phyloP scores from a whole-genome alignment of 2,329 filamentous ascomycete species.

The Penicillium italicum region DNA sequence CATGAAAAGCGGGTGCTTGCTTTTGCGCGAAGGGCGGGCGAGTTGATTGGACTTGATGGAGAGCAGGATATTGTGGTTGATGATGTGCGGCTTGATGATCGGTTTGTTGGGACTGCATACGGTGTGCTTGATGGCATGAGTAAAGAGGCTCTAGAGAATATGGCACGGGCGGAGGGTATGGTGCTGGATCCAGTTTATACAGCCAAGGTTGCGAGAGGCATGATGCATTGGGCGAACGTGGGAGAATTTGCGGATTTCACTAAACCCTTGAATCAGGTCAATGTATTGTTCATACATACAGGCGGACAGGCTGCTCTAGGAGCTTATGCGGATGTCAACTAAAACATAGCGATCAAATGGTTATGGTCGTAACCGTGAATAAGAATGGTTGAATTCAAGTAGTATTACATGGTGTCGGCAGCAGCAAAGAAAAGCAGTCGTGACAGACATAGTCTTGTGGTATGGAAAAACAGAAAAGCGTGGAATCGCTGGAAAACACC shows the following conservation, averaged over 20 bases:
- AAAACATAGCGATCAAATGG: neutral
- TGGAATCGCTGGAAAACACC: conserved; percentile 17
- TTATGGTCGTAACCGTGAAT: neutral
- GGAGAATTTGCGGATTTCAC: conserved; percentile 19
- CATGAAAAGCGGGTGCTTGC: conserved; percentile 31
- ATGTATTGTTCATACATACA: conserved; percentile 39
- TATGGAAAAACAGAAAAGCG: conserved; percentile 12
- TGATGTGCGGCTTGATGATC: conserved; percentile 33
- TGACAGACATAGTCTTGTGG: conserved; percentile 23
- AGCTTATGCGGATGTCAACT: conserved; percentile 26
- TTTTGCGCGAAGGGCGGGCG: conserved; percentile 28
- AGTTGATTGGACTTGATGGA: conserved; percentile 30
- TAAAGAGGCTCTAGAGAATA: conserved; percentile 19
- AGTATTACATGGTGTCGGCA: conserved; percentile 28
- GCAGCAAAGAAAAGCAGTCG: conserved; percentile 18
- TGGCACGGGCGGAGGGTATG: conserved; percentile 30
- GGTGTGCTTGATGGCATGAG: conserved; percentile 30
- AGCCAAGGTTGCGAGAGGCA: conserved; percentile 31
- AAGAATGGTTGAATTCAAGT: conserved; percentile 24
- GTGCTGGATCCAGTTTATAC: conserved; percentile 39
- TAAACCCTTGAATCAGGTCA: conserved; percentile 17
- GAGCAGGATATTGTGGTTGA: conserved; percentile 24
- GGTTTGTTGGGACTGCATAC: conserved; percentile 32
- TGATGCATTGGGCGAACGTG: conserved; percentile 25
- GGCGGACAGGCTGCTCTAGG: conserved; percentile 35